These are phyloP conservation scores for Suillus occidentalis DNA, from an alignment of 768 basidiomycete species.

Conservation along the genomic window DNA sequence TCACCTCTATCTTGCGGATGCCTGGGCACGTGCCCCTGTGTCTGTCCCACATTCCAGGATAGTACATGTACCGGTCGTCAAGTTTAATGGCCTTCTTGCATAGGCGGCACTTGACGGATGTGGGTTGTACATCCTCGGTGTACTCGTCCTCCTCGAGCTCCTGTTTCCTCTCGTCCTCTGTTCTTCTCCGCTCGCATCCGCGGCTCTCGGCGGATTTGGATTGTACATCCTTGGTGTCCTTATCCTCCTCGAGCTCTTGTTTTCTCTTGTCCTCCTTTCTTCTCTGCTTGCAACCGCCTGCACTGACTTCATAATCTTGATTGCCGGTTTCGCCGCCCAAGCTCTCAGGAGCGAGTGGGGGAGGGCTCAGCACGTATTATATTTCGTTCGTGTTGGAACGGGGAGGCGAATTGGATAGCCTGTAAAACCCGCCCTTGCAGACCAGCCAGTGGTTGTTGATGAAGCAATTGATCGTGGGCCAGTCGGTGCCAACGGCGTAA, in stretches of 20 bases:
- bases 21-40: constrained; percentile 19
- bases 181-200: constrained; percentile 30
- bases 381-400: not conserved
- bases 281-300: constrained; percentile 23
- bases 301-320: not conserved
- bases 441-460: not conserved
- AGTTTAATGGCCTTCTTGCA: constrained; percentile 32
- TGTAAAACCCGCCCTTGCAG: not conserved
- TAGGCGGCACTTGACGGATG: constrained; percentile 28
- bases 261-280: constrained; percentile 30
- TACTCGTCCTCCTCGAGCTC: constrained; percentile 33
- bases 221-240: constrained; percentile 13
- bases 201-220: constrained; percentile 29
- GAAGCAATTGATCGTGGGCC: not conserved
- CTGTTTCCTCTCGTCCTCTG: constrained; percentile 25
- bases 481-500: constrained; percentile 20
- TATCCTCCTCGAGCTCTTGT: constrained; percentile 29
- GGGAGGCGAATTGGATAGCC: not conserved
- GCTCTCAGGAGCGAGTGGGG: too few relatives aligned
- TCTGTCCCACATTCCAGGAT: constrained; percentile 36
- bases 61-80: constrained; percentile 35
- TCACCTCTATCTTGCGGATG: not conserved
- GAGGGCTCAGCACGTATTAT: not conserved
- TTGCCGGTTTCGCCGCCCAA: not conserved
- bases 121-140: constrained; percentile 8